Percentiles rank a stretch among this genome's conserved stretches.
Evolutionary conservation across 805 yeast genomes (phyloP).

Genomic region (Kodamaea fukazawae): DNA sequence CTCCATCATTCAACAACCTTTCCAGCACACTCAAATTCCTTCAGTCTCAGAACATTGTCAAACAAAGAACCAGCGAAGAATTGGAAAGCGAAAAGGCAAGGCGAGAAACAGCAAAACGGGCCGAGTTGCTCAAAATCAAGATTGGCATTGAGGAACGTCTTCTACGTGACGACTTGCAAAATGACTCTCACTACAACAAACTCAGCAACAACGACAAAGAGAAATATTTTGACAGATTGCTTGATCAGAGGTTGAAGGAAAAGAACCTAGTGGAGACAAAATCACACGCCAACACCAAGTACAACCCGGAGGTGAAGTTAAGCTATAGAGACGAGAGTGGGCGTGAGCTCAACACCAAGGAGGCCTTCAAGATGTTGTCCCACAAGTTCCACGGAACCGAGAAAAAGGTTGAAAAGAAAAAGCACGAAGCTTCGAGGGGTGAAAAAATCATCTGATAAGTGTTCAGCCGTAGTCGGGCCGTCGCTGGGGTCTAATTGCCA

Average conservation of each 20-base stretch:
- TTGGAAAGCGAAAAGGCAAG: slow-evolving; percentile 15
- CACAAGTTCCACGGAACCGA: slow-evolving; percentile 72
- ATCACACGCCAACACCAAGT: slow-evolving; percentile 15
- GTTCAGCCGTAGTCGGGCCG: too few species aligned
- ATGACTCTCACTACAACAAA: slow-evolving; percentile 24
- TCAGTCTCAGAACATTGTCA: slow-evolving; percentile 20
- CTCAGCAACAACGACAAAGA: slow-evolving; percentile 30
- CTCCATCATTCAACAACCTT: slow-evolving; percentile 17
- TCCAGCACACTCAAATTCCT: slow-evolving; percentile 29
- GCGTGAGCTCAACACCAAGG: slow-evolving; percentile 53
- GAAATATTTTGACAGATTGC: slow-evolving; percentile 20
- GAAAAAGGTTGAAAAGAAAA: slow-evolving; percentile 11
- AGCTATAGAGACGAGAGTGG: slow-evolving; percentile 68
- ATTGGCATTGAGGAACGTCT: slow-evolving; percentile 34
- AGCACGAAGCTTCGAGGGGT: slow-evolving; percentile 2
- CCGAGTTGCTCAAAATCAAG: slow-evolving; percentile 29
- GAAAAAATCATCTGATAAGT: not conserved
- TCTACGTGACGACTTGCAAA: slow-evolving; percentile 26
- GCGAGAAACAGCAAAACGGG: slow-evolving; percentile 24
- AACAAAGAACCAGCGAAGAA: slow-evolving; percentile 10
- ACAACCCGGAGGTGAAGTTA: slow-evolving; percentile 50
- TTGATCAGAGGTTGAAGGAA: slow-evolving; percentile 28
- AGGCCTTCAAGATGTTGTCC: slow-evolving; percentile 74
- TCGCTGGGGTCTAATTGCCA: too few species aligned
- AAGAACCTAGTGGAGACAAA: slow-evolving; percentile 22